Evolutionary conservation across 1,139 yeast species (phyloP).

Genomic region (Magnusiomyces paraingens): DNA sequence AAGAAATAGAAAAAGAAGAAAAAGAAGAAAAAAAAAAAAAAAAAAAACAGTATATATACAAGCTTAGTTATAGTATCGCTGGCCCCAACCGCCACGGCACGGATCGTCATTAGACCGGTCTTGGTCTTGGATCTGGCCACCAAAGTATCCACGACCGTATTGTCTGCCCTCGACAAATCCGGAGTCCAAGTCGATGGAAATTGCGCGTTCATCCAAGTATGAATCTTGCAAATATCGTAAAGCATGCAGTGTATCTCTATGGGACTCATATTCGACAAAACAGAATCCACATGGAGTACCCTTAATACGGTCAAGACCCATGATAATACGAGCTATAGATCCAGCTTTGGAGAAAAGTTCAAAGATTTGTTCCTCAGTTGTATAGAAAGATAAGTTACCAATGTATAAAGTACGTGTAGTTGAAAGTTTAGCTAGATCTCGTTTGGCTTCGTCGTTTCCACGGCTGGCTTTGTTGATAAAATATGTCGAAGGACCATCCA

Average conservation of each 20-base stretch:
- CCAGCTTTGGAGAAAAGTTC: slow-evolving; percentile 71
- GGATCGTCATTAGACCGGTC: slow-evolving; percentile 50
- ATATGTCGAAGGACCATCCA: slow-evolving; percentile 74
- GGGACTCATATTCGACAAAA: slow-evolving; percentile 67
- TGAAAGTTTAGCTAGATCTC: slow-evolving; percentile 57
- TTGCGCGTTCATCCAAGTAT: slow-evolving; percentile 68
- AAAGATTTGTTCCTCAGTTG: slow-evolving; percentile 88
- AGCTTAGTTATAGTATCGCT: slow-evolving; percentile 21
- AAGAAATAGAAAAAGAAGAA: too few relatives aligned
- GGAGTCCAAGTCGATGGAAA: slow-evolving; percentile 86
- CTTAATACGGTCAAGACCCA: slow-evolving; percentile 88
- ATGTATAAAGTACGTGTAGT: slow-evolving; percentile 73
- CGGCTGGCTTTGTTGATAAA: slow-evolving; percentile 62
- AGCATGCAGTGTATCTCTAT: slow-evolving; percentile 69
- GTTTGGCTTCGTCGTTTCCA: slow-evolving; percentile 35
- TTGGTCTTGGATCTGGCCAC: slow-evolving; percentile 75
- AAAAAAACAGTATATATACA: background rate
- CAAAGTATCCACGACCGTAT: slow-evolving; percentile 84
- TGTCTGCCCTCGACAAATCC: slow-evolving; percentile 94
- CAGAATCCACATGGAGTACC: slow-evolving; percentile 96
- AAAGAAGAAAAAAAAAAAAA: background rate
- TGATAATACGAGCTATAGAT: slow-evolving; percentile 64
- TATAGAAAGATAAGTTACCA: slow-evolving; percentile 78
- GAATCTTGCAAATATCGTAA: slow-evolving; percentile 76
- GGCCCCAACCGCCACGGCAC: slow-evolving; percentile 50